Conservation (phyloP, 768 basidiomycete genomes). For the Auriscalpium orientale region DNA sequence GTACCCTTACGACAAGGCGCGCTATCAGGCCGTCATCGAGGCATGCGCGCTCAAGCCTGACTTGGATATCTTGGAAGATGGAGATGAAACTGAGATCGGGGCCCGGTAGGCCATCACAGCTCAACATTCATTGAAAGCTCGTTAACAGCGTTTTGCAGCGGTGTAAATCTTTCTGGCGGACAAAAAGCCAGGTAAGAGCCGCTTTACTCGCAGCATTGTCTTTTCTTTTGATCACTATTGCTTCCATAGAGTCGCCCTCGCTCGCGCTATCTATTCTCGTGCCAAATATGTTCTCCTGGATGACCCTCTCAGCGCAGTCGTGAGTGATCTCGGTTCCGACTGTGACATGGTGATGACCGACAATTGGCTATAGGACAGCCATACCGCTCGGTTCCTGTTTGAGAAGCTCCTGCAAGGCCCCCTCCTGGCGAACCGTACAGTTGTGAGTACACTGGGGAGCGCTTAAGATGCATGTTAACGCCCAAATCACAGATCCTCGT, state of each 20-base stretch:
- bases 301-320: constrained; percentile 78
- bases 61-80: constrained; percentile 78
- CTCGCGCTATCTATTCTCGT: constrained; percentile 69
- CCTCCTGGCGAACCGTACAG: constrained; percentile 59
- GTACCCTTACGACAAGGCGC: constrained; percentile 47
- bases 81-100: constrained; percentile 81
- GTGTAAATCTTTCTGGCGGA: constrained; percentile 72
- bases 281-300: constrained; percentile 56
- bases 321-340: constrained; percentile 28
- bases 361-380: constrained; percentile 44
- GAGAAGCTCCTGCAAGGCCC: constrained; percentile 62
- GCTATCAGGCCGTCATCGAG: constrained; percentile 70
- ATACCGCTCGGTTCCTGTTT: constrained; percentile 56
- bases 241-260: constrained; percentile 58
- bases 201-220: no score
- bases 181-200: constrained; percentile 63
- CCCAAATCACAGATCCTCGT: constrained; percentile 45
- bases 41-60: constrained; percentile 80
- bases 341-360: not conserved
- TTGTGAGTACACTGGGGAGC: constrained; percentile 31
- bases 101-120: constrained; percentile 37
- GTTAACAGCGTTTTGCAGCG: constrained; percentile 28
- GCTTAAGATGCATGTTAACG: not conserved
- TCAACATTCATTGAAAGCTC: not conserved
- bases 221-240: no score